Percentiles rank a stretch among this genome's conserved stretches.
These are phyloP conservation scores for Garcileccinum viscosum DNA, from an alignment of 1,284 basidiomycete genomes.

Conservation along the genomic window DNA sequence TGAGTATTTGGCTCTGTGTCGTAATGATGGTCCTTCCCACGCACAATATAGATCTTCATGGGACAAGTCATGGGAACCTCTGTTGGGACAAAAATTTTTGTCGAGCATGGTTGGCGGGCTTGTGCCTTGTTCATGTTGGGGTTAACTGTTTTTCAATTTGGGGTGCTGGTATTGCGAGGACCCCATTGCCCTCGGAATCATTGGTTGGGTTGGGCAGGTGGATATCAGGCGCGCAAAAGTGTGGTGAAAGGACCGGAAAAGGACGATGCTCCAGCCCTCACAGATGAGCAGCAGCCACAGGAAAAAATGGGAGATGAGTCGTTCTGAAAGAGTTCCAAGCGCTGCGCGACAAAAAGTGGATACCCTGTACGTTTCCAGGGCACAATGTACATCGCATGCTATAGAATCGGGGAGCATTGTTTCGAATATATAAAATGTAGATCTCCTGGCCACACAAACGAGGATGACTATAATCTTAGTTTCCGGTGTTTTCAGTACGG, in stretches of 20 bases:
- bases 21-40: neutral
- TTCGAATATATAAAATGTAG: conserved; percentile 4
- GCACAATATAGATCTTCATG: conserved; percentile 50
- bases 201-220: conserved; percentile 66
- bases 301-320: no score
- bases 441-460: neutral
- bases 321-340: neutral
- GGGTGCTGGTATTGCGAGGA: conserved; percentile 55
- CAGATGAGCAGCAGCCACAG: no score
- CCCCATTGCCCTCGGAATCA: conserved; percentile 57
- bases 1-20: conserved; percentile 29
- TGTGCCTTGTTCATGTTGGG: conserved; percentile 58
- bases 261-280: no score
- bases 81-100: conserved; percentile 65
- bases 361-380: neutral
- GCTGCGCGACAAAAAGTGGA: conserved; percentile 7
- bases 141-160: conserved; percentile 52
- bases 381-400: neutral
- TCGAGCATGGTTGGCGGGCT: conserved; percentile 65
- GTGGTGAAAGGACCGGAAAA: conserved; percentile 23
- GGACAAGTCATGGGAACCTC: conserved; percentile 73
- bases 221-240: conserved; percentile 45
- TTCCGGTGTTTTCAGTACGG: neutral
- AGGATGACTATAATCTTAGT: neutral
- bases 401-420: neutral